A percentile compares a stretch with the other conserved stretches of the same genome.
These are phyloP conservation scores for Leccinum insolens DNA, from an alignment of 1,284 basidiomycete genomes.

Conservation along the genomic window DNA sequence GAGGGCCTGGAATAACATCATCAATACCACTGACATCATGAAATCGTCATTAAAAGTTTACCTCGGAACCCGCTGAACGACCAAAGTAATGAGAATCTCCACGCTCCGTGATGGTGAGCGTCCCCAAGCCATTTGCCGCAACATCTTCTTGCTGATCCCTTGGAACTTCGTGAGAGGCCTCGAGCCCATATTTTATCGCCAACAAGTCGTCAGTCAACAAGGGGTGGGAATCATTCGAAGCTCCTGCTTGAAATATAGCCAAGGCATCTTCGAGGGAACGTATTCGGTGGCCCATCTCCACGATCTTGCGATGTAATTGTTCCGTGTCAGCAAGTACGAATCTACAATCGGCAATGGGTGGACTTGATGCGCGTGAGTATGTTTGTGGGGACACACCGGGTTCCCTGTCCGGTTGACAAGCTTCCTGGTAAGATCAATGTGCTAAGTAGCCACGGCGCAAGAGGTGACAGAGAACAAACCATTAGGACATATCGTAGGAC, in stretches of 20 bases:
- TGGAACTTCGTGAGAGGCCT: slow-evolving; percentile 34
- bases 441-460: background rate
- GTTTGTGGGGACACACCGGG: slow-evolving; percentile 40
- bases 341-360: slow-evolving; percentile 30
- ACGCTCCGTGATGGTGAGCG: slow-evolving; percentile 60
- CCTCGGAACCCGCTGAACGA: slow-evolving; percentile 63
- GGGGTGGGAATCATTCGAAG: slow-evolving; percentile 65
- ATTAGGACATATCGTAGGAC: slow-evolving; percentile 58
- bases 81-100: slow-evolving; percentile 73
- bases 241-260: slow-evolving; percentile 60
- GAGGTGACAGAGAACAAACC: slow-evolving; percentile 25
- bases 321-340: slow-evolving; percentile 74
- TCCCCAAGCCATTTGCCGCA: slow-evolving; percentile 53
- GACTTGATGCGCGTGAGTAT: background rate
- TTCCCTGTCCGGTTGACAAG: slow-evolving; percentile 61
- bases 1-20: slow-evolving; percentile 23
- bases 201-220: slow-evolving; percentile 65
- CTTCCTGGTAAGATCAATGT: slow-evolving; percentile 36
- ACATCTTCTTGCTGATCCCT: slow-evolving; percentile 33
- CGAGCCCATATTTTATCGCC: slow-evolving; percentile 59
- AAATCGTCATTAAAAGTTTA: slow-evolving; percentile 8
- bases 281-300: slow-evolving; percentile 74
- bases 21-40: slow-evolving; percentile 9
- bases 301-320: slow-evolving; percentile 68
- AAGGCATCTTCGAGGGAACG: slow-evolving; percentile 71